Percentiles rank a stretch among this genome's conserved stretches.
Conservation (phyloP, 805 yeast species). For the Teunomyces lycoperdinae region DNA sequence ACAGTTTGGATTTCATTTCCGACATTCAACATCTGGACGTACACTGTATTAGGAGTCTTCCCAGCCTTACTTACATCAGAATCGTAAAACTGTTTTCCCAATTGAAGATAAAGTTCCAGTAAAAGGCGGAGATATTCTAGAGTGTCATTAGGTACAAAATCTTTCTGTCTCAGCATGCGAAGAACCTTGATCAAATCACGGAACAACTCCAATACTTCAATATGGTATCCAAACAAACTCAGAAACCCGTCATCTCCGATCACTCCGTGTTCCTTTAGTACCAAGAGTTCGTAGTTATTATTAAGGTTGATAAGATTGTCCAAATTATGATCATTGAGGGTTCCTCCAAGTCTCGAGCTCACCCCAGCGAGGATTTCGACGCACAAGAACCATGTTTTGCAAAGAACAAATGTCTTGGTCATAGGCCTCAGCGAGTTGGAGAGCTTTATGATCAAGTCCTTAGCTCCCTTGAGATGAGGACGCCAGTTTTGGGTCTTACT, state of each 20-base stretch:
- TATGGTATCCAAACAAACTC: constrained; percentile 47
- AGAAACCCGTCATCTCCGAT: constrained; percentile 46
- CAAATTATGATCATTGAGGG: constrained; percentile 46
- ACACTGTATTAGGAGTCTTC: constrained; percentile 6
- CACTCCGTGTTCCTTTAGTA: constrained; percentile 39
- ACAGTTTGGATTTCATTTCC: constrained; percentile 7
- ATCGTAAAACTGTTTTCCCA: constrained; percentile 9
- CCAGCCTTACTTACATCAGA: constrained; percentile 4
- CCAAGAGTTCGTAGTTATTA: constrained; percentile 26
- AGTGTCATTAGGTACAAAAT: constrained; percentile 15
- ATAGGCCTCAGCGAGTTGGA: constrained; percentile 13
- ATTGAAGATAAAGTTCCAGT: constrained; percentile 11
- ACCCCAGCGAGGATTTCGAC: constrained; percentile 57
- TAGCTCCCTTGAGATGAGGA: constrained; percentile 62
- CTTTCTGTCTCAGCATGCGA: constrained; percentile 17
- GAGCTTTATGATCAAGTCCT: constrained; percentile 29
- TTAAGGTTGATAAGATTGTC: constrained; percentile 29
- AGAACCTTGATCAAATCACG: constrained; percentile 40
- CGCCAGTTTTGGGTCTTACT: constrained; percentile 56
- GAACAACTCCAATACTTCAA: constrained; percentile 30
- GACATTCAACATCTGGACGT: constrained; percentile 12
- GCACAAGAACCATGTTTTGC: constrained; percentile 53
- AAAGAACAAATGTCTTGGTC: constrained; percentile 46
- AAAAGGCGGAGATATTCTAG: constrained; percentile 21
- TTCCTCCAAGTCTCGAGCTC: constrained; percentile 55